Evolutionary conservation across 2,329 filamentous ascomycete species (phyloP), one percentile per base, ranked within the genome.

Genomic region (Phyllosticta citribraziliensis): DNA sequence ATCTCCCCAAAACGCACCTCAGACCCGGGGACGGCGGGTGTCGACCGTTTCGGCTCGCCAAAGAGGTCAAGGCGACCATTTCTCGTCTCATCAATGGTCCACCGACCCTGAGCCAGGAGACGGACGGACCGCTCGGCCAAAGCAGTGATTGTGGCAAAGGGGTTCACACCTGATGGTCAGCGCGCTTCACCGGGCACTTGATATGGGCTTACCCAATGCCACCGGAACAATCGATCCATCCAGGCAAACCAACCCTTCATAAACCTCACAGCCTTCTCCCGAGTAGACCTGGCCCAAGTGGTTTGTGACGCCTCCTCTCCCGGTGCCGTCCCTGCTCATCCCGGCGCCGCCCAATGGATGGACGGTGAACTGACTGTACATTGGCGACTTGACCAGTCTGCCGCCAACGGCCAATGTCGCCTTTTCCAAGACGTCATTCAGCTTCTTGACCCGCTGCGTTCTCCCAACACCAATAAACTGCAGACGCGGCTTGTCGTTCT

Each of bases 71-170:
- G 61, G 25, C 33, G 50, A 2, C 56, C 56, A 40, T 68, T 67
- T 5, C 54, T 17, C 73, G 73, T 27, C 22, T 77, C 72, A 62
- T 79, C 76, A 57, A 86, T 79, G 5, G 61, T 63, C 11, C 85
- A 73, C 0, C 75, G 67, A 9, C 73, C 72, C 57, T 72, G 64
- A 2, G 79, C 76, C 57, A 81, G 80, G 5, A 77, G 69, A 57
- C 83, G 80, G 6, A 88, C 79, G 0, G 82, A 82, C 10, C 86
- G 77, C 71, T 88, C 86, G 0, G 86, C 85, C 20, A 89, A 78
- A 2, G 86, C 86, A 0, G 85, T 81, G 64, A 88, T 88, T 1
- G 86, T 89, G 1, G 86, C 86, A 58, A 87, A 80, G 0, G 86
- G 86, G 66, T 89, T 89, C 2, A 84, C 83, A 0, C 67, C 64